Base-by-base conservation (phyloP, 257 asterid species). In the Scutellaria minor region DNA sequence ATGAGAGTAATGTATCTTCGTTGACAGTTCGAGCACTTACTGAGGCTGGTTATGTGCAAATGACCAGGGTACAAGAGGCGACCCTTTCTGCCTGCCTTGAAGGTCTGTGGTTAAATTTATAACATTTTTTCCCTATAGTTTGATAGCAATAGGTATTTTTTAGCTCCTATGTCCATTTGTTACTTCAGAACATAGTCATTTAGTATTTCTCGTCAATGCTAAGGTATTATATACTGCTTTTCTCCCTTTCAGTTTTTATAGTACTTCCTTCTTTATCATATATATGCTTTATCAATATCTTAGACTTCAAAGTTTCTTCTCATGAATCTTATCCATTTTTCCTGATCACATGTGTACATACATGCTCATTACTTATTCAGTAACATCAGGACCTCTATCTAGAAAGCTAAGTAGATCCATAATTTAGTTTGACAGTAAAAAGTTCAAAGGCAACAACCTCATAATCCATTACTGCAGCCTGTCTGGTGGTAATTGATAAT, bases 41-140 rank as follows among this genome's bases (percentile, higher is more conserved):
- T 40, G 93, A 85, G 72, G 93, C 99, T 31, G 98, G 97, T 74
- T 95, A 89, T 68, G 81, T 84, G 77, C 96, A 90, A 78, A 90
- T 95, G 96, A 95, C 97, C 18, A 80, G 78, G 75, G 97, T 95
- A 22, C 98, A 95, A 77, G 98, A 95, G 80, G 95, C 96, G 63
- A 87, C 96, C 13, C 89, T 95, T 68, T 75, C 90, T 67, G 85
- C 91, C 55, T 84, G 71, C 85, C 89, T 87, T 39, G 96, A 94
- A 15, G 98, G 98, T 95, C 50, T 46, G 77, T 74, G 41, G 3
- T 72, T 70, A 13, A 45, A 40, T 58, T 53, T 53, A 6, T 42
- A 3, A 10, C 51, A 57, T 40, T 40, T 35, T 40, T 61, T 57
- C 7, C 7, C 68, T 8, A 12, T 74, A 39, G 8, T 60, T 72